Conservation (phyloP, 495 filamentous ascomycete genomes). For the Aspergillus ellipticus region DNA sequence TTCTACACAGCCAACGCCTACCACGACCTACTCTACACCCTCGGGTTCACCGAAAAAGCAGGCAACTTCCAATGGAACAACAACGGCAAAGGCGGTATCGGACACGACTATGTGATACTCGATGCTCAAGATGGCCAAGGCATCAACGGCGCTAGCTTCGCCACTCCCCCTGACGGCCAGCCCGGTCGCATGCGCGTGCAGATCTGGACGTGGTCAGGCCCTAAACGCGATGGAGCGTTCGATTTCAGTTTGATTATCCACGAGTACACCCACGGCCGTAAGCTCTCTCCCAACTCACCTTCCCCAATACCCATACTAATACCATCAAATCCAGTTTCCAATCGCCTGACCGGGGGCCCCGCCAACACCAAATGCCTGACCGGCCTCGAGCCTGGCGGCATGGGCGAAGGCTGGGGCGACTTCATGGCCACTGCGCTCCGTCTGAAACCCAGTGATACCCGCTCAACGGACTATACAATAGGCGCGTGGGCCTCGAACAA, state of each 20-base stretch:
- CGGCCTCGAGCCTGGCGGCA: conserved; percentile 43
- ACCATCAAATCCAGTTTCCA: conserved; percentile 26
- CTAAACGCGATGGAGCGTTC: conserved; percentile 42
- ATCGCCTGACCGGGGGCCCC: conserved; percentile 54
- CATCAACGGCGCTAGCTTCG: conserved; percentile 39
- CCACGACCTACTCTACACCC: conserved; percentile 49
- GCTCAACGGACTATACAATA: conserved; percentile 39
- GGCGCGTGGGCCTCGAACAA: conserved; percentile 42
- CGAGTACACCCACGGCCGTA: conserved; percentile 36
- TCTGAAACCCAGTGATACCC: conserved; percentile 44
- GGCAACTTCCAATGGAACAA: conserved; percentile 54
- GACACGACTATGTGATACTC: conserved; percentile 47
- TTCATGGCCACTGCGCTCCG: conserved; percentile 50
- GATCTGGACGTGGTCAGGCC: conserved; percentile 13
- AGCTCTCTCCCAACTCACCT: background rate
- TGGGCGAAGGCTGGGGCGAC: conserved; percentile 56
- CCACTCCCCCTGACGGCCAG: conserved; percentile 48
- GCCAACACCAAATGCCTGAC: conserved; percentile 44
- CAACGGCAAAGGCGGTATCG: conserved; percentile 40
- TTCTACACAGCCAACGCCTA: conserved; percentile 34
- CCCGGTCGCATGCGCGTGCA: conserved; percentile 44
- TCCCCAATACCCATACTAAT: background rate
- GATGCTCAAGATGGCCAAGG: conserved; percentile 50
- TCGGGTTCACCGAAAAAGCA: conserved; percentile 50
- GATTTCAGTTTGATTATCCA: conserved; percentile 48